Base-by-base conservation (phyloP, 306 rosid species). In the Vicia faba region DNA sequence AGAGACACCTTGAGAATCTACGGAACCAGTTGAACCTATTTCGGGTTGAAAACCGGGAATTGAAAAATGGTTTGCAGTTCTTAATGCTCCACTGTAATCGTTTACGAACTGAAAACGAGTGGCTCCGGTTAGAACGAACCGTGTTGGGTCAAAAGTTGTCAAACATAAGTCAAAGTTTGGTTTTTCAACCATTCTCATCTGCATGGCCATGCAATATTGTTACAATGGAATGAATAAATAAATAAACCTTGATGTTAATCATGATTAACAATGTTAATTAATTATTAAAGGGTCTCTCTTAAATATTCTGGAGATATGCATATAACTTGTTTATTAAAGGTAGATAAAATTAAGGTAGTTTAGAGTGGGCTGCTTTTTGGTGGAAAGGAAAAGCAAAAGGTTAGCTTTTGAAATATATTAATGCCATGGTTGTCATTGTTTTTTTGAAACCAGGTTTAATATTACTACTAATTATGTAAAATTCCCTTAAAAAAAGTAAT, bases 1-100 rank as follows among this genome's bases (percentile, higher is more conserved):
- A 93, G 71, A 83, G 85, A 77, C 97, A 88, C 53, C 53, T 90
- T 70, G 96, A 93, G 73, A 88, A 90, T 76, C 70, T 90, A 78
- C 72, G 92, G 86, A 88, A 70, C 83, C 85, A 82, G 87, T 63
- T 75, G 84, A 93, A 75, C 89, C 72, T 66, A 81, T 82, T 86
- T 63, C 78, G 82, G 56, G 23, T 75, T 25, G 85, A 86, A 69
- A 93, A 93, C 83, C 88, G 83, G 35, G 97, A 85, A 65, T 74
- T 90, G 10, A 79, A 78, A 31, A 90, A 73, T 78, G 79, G 80
- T 36, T 73, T 90, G 79, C 83, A 82, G 61, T 72, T 80, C 29
- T 41, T 81, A 31, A 5, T 68, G 56, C 67, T 72, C 46, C 84
- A 88, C 29, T 41, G 26, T 36, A 81, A 81, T 69, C 63, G 71